These are phyloP conservation scores for Artomyces pyxidatus DNA, from an alignment of 768 basidiomycete species.

Conservation along the genomic window DNA sequence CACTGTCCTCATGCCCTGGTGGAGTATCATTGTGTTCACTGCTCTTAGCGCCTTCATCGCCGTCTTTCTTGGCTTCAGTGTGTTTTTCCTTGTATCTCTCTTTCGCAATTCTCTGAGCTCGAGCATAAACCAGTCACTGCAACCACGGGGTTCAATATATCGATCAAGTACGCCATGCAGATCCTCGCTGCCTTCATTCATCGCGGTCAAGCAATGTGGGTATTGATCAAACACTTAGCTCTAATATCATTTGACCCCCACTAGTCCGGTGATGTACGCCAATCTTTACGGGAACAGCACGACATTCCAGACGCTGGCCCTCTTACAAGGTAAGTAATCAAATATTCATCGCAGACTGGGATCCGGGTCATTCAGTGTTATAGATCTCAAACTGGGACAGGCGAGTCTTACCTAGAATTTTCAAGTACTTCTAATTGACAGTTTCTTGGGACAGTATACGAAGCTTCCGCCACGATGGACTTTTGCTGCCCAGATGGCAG, in stretches of 20 bases:
- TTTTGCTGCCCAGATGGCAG: slow-evolving; percentile 40
- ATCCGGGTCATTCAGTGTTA: neutral
- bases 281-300: slow-evolving; percentile 47
- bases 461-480: slow-evolving; percentile 45
- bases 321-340: slow-evolving; percentile 35
- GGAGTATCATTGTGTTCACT: slow-evolving; percentile 46
- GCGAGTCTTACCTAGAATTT: too few species aligned
- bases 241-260: neutral
- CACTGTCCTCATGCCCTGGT: slow-evolving; percentile 41
- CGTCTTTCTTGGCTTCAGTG: slow-evolving; percentile 28
- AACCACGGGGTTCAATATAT: slow-evolving; percentile 36
- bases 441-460: slow-evolving; percentile 47
- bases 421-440: too few species aligned
- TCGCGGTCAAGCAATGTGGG: slow-evolving; percentile 37
- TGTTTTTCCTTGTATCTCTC: slow-evolving; percentile 11
- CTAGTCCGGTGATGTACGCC: slow-evolving; percentile 46
- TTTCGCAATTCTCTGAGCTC: neutral
- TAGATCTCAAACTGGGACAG: slow-evolving; percentile 42
- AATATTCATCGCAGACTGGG: neutral
- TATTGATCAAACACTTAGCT: slow-evolving; percentile 8
- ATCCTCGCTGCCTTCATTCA: slow-evolving; percentile 44
- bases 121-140: slow-evolving; percentile 25
- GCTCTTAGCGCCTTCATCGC: slow-evolving; percentile 31
- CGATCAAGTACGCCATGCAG: slow-evolving; percentile 42
- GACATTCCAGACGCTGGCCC: slow-evolving; percentile 42